Evolutionary conservation across 2,329 filamentous ascomycete genomes (phyloP).

Genomic region (Penicillium brevicompactum): DNA sequence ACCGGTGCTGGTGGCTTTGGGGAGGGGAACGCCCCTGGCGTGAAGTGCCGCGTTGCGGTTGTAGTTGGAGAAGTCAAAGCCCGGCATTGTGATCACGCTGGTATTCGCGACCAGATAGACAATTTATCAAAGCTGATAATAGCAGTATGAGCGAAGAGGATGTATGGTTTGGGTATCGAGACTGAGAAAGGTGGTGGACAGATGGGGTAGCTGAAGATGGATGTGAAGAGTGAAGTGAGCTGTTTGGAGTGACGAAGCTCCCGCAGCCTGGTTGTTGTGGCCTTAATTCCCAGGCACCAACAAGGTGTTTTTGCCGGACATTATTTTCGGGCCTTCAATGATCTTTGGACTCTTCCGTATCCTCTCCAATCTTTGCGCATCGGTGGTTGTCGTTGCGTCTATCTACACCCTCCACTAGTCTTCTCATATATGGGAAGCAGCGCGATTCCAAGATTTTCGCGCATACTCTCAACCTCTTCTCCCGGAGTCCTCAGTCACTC

Average conservation of each 20-base stretch:
- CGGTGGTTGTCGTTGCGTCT: constrained; percentile 10
- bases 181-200: constrained; percentile 25
- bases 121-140: neutral
- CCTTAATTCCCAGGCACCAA: constrained; percentile 27
- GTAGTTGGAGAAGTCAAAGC: constrained; percentile 99
- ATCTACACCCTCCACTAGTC: constrained; percentile 12
- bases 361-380: constrained; percentile 11
- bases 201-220: constrained; percentile 27
- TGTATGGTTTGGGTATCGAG: neutral
- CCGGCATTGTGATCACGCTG: constrained; percentile 69
- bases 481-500: constrained; percentile 46
- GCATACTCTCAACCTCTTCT: constrained; percentile 44
- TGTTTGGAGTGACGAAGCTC: constrained; percentile 47
- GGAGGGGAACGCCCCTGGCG: constrained; percentile 87
- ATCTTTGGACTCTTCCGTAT: constrained; percentile 17
- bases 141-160: neutral
- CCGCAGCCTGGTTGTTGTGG: constrained; percentile 34
- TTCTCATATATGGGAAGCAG: constrained; percentile 29
- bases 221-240: constrained; percentile 37
- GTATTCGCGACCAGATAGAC: constrained; percentile 12
- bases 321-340: constrained; percentile 21
- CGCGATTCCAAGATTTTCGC: constrained; percentile 45
- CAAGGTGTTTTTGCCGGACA: constrained; percentile 26
- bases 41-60: constrained; percentile 97
- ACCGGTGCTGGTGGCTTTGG: constrained; percentile 97